Percentiles rank a stretch among this genome's conserved stretches.
phyloP scores from a whole-genome alignment of 1,284 basidiomycete species.

The Chalciporus piperatoides region DNA sequence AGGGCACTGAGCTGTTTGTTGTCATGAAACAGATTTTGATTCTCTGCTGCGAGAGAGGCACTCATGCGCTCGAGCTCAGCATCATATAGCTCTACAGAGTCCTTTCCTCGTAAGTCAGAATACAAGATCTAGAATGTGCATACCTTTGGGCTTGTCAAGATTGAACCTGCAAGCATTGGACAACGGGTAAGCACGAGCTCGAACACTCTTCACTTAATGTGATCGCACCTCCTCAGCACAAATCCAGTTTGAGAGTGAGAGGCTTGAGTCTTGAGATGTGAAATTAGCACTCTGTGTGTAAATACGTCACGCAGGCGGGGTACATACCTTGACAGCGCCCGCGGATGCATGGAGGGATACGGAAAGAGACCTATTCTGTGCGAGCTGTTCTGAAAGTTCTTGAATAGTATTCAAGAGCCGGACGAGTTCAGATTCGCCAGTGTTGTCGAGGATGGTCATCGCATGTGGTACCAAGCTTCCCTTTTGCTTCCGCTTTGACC shows the following conservation, averaged over 20 bases:
- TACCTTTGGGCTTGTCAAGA: conserved; percentile 86
- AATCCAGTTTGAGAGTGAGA: conserved; percentile 83
- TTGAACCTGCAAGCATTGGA: conserved; percentile 59
- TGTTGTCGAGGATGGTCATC: conserved; percentile 43
- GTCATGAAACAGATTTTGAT: conserved; percentile 85
- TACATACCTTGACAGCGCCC: conserved; percentile 74
- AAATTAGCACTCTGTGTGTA: conserved; percentile 1
- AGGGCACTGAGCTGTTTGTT: conserved; percentile 91
- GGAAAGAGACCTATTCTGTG: conserved; percentile 67
- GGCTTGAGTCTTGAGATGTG: conserved; percentile 50
- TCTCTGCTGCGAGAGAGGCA: conserved; percentile 77
- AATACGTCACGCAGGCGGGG: neutral
- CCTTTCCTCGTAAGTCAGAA: neutral
- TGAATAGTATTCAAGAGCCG: conserved; percentile 73
- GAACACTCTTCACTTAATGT: neutral
- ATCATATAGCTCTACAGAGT: conserved; percentile 79
- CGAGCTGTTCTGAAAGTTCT: conserved; percentile 82
- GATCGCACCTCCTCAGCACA: conserved; percentile 73
- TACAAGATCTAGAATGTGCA: conserved; percentile 6
- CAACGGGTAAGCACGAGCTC: neutral
- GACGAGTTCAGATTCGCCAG: conserved; percentile 46
- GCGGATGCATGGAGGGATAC: conserved; percentile 60
- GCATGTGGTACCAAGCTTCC: conserved; percentile 3
- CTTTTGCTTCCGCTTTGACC: conserved; percentile 11
- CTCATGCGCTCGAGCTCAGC: conserved; percentile 94